Base-by-base conservation (phyloP, 257 asterid genomes). In the Primulina eburnea region DNA sequence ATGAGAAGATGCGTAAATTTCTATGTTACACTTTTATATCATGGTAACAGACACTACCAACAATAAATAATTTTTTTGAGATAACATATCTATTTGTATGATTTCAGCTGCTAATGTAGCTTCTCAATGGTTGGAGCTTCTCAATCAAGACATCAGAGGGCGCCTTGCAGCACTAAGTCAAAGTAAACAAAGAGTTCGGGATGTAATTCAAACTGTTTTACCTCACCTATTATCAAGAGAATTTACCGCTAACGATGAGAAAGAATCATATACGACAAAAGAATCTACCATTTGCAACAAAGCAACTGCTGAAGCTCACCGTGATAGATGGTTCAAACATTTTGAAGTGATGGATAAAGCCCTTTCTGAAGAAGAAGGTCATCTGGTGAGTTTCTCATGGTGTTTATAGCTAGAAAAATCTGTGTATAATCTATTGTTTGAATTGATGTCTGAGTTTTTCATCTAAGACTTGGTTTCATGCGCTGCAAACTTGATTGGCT, bases 91-190 rank as follows among this genome's bases (percentile, higher is more conserved):
- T n/a, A 32, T 63, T 47, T 52, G 66, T 71, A 64, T 73, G 32
- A 64, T 76, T 85, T 30, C 91, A 92, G 98, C 97, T 72, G 96
- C 98, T 18, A 88, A 82, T 77, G 86, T 90, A 35, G 99, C 99
- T 78, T 86, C 95, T 29, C 98, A 91, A 47, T 94, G 99, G 99
- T 72, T 94, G 93, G 99, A 88, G 55, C 94, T 94, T 79, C 86
- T 94, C 78, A 85, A 77, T 73, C 97, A 89, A 79, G 99, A 94
- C 78, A 83, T 88, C 33, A 82, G 63, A 75, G 97, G 96, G 16
- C 97, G 99, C 32, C 95, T 94, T 73, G 86, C 83, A 94, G 99
- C 96, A 73, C 71, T 94, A 66, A 78, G 82, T 71, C 89, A 89
- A 60, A 94, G 99, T 75, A 91, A 83, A 79, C 88, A 83, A 84